Conservation (phyloP, 345 rosid genomes). For the Salix purpurea region DNA sequence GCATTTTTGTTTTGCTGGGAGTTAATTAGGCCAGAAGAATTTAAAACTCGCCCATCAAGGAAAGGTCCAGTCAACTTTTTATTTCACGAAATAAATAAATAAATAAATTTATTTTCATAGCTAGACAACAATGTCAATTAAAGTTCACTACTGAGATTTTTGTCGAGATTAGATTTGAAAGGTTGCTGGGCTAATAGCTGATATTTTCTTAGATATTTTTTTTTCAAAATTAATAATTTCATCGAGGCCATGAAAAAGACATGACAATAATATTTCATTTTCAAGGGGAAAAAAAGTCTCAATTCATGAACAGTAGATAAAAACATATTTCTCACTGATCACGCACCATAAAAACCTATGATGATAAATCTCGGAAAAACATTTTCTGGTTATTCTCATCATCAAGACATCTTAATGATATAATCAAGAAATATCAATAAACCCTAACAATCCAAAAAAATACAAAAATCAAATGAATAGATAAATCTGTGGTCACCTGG, state of each 20-base stretch:
- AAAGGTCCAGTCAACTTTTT: not conserved
- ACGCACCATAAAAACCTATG: not conserved
- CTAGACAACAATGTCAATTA: not conserved
- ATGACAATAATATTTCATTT: not conserved
- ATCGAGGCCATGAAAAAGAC: not conserved
- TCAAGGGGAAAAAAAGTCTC: not conserved
- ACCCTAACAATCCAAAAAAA: not conserved
- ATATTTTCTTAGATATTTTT: not conserved
- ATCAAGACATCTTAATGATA: too few relatives aligned
- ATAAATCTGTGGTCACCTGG: constrained; percentile 43
- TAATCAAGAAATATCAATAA: too few relatives aligned
- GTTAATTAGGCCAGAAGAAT: not conserved
- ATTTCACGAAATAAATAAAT: not conserved
- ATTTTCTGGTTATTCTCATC: too few relatives aligned
- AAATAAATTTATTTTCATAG: not conserved
- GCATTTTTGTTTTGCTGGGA: not conserved
- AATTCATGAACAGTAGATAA: too few relatives aligned
- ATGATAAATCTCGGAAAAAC: not conserved
- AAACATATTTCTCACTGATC: not conserved
- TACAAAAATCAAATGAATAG: not conserved
- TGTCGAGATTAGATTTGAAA: not conserved
- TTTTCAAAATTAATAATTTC: not conserved
- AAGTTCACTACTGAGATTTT: not conserved
- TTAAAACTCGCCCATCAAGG: not conserved
- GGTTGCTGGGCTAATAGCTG: not conserved